Conservation (phyloP, 73 alveolate genomes). For the Loxodes magnus region DNA sequence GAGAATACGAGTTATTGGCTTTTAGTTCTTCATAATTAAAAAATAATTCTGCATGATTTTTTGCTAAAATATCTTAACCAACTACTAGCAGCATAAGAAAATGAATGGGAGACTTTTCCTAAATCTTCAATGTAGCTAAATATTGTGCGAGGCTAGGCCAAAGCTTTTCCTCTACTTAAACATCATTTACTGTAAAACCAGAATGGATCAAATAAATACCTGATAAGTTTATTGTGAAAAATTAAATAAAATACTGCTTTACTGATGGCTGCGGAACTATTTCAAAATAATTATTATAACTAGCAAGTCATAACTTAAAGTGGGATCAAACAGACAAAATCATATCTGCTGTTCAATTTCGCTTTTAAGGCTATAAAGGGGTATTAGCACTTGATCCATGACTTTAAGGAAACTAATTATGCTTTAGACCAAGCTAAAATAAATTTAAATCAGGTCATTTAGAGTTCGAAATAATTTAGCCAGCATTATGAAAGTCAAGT, state of each 20-base stretch:
- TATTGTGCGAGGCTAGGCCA: slow-evolving; percentile 81
- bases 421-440: slow-evolving; percentile 60
- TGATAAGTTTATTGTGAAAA: slow-evolving; percentile 29
- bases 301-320: slow-evolving; percentile 10
- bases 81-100: slow-evolving; percentile 26
- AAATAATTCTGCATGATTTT: slow-evolving; percentile 68
- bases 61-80: slow-evolving; percentile 29
- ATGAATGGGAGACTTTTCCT: slow-evolving; percentile 66
- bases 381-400: slow-evolving; percentile 59
- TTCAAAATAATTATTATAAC: slow-evolving; percentile 50
- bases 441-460: slow-evolving; percentile 47
- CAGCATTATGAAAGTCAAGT: slow-evolving; percentile 56
- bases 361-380: slow-evolving; percentile 76
- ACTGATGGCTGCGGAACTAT: slow-evolving; percentile 79
- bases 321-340: slow-evolving; percentile 14
- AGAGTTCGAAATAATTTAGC: slow-evolving; percentile 52
- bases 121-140: slow-evolving; percentile 47
- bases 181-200: slow-evolving; percentile 26
- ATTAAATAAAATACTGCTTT: slow-evolving; percentile 29
- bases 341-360: slow-evolving; percentile 62
- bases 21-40: slow-evolving; percentile 73
- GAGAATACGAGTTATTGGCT: slow-evolving; percentile 43
- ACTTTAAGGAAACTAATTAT: slow-evolving; percentile 38
- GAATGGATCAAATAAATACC: slow-evolving; percentile 21
- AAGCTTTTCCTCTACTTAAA: slow-evolving; percentile 58